Base-by-base conservation (phyloP, 192 early-diverging fungal genomes). In the Linnemannia elongata region DNA sequence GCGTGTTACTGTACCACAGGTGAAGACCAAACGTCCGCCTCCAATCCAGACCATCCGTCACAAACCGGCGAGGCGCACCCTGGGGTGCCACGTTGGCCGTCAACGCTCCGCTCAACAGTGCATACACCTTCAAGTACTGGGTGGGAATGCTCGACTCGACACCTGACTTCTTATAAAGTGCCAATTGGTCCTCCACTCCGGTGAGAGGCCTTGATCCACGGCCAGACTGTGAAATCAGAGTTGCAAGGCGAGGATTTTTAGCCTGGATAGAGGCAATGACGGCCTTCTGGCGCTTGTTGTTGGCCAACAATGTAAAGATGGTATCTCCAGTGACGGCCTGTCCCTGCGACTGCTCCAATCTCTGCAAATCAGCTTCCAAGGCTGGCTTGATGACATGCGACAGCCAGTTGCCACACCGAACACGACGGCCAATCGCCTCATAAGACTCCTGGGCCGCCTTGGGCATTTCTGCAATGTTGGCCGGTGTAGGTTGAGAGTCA, bases 151-250 rank as follows among this genome's bases (percentile, higher is more conserved):
- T 91, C 7, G 87, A 88, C 12, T 74, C 71, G 15, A 72, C 33
- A 7, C 73, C 80, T 24, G 47, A 57, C 1, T 82, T 72, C 33
- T 85, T 76, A 75, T 89, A 93, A 10, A 87, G 72, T 24, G 66
- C 49, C 74, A 93, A 54, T 52, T 93, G 93, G 20, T 87, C 74
- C 49, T 81, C 66, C 7, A 93, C 76, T 74, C 70, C 89, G 79
- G 77, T 55, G 17, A 79, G 85, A 72, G 85, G 75, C 30, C 66
- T 66, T 81, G 90, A 77, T 93, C 93, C 33, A 89, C 92, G 20
- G 91, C 96, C 75, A 89, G 95, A 81, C 84, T 98, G 97, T 9
- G 95, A 81, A 36, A 99, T 72, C 41, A 97, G 87, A 10, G 95
- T 96, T 0, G 97, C 95, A 42, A 98, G 90, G 3, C 93, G 91